Evolutionary conservation across 2,329 filamentous ascomycete species (phyloP).

Genomic region (Cordyceps cicadae): DNA sequence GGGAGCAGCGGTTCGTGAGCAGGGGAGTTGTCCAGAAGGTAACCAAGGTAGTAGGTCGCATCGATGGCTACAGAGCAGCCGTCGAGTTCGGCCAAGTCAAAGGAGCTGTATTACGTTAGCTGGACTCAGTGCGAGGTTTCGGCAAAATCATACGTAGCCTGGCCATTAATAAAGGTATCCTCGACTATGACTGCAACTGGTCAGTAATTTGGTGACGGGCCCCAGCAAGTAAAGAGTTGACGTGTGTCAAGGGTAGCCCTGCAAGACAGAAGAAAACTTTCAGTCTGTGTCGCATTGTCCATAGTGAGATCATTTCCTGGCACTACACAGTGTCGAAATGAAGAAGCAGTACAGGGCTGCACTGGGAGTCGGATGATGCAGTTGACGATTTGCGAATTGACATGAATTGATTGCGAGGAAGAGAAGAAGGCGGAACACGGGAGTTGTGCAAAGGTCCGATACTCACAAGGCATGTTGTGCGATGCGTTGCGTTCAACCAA

Average conservation of each 20-base stretch:
- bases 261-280: too few species aligned
- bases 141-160: slow-evolving; percentile 19
- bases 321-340: not conserved
- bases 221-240: not conserved
- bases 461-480: slow-evolving; percentile 11
- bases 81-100: slow-evolving; percentile 62
- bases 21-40: slow-evolving; percentile 61
- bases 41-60: slow-evolving; percentile 79
- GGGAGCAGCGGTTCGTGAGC: slow-evolving; percentile 81
- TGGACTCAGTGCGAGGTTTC: not conserved
- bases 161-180: slow-evolving; percentile 32
- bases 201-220: not conserved
- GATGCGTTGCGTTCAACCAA: not conserved
- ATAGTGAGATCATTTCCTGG: not conserved
- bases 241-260: too few species aligned
- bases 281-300: not conserved
- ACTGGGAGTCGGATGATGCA: too few species aligned
- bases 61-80: slow-evolving; percentile 75
- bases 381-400: too few species aligned
- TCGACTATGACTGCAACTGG: slow-evolving; percentile 25
- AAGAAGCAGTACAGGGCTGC: not conserved
- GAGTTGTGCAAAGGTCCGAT: not conserved
- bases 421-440: too few species aligned
- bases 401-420: too few species aligned
- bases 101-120: slow-evolving; percentile 34